A percentile compares a stretch with the other conserved stretches of the same genome.
Conservation (phyloP, 2,329 filamentous ascomycete species). For the Golovinomyces cichoracearum region DNA sequence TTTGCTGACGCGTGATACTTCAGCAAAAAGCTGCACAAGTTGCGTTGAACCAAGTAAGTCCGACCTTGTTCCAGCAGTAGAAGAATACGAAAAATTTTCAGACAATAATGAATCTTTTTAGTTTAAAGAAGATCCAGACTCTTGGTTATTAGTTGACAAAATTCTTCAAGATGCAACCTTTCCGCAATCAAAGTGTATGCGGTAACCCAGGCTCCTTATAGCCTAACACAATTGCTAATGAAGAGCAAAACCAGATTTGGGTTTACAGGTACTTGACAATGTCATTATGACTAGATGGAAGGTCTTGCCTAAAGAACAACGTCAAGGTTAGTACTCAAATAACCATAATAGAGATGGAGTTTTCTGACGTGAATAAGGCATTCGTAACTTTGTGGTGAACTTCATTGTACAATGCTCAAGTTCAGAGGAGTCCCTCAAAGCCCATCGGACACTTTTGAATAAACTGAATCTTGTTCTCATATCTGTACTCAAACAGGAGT, state of each 20-base stretch:
- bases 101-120: slow-evolving; percentile 17
- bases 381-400: slow-evolving; percentile 96
- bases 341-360: not conserved
- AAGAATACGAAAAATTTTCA: not conserved
- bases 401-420: slow-evolving; percentile 89
- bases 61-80: not conserved
- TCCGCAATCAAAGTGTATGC: slow-evolving; percentile 83
- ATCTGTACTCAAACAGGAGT: slow-evolving; percentile 95
- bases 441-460: slow-evolving; percentile 75
- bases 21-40: slow-evolving; percentile 93
- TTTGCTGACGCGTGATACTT: slow-evolving; percentile 18
- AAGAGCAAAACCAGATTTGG: slow-evolving; percentile 38
- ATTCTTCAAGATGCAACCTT: slow-evolving; percentile 84
- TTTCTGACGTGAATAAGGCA: slow-evolving; percentile 31
- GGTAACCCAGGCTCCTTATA: not conserved
- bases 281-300: slow-evolving; percentile 99
- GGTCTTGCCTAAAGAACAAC: slow-evolving; percentile 84
- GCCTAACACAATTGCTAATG: slow-evolving; percentile 1
- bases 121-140: slow-evolving; percentile 98
- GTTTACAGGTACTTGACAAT: slow-evolving; percentile 87
- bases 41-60: slow-evolving; percentile 60
- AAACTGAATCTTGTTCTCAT: slow-evolving; percentile 96
- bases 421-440: slow-evolving; percentile 64
- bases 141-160: slow-evolving; percentile 92
- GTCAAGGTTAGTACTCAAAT: slow-evolving; percentile 37